Percentiles rank a stretch among this genome's conserved stretches.
Conservation (phyloP, 2,329 filamentous ascomycete species). For the Pseudogymnoascus sp. region DNA sequence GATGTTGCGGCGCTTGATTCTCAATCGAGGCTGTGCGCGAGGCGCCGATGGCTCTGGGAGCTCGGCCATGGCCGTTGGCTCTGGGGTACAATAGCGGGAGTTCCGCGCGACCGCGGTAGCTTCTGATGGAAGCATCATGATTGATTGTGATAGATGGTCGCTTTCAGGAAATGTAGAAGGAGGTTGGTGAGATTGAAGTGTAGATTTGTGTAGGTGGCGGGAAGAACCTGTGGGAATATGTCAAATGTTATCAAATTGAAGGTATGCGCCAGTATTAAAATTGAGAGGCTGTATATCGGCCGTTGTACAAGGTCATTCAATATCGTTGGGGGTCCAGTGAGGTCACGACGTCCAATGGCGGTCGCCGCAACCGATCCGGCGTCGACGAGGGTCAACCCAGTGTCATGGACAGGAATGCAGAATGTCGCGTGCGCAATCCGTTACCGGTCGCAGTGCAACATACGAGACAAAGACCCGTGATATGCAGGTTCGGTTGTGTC, state of each 20-base stretch:
- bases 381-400: background rate
- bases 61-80: background rate
- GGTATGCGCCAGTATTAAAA: background rate
- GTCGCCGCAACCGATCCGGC: conserved; percentile 1
- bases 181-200: background rate
- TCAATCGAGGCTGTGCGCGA: conserved; percentile 16
- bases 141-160: background rate
- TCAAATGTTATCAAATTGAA: background rate
- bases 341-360: background rate
- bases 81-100: background rate
- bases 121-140: background rate
- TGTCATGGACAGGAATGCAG: background rate
- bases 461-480: background rate
- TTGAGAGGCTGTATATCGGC: background rate
- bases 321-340: background rate
- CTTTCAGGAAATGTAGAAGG: background rate
- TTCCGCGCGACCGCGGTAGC: background rate
- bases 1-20: conserved; percentile 24
- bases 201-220: background rate
- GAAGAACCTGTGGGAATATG: background rate
- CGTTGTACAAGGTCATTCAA: background rate
- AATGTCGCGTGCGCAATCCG: background rate
- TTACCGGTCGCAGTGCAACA: background rate
- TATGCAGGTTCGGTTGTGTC: background rate
- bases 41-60: background rate